Percentiles rank a stretch among this genome's conserved stretches.
Conservation (phyloP, 129 eudicot genomes). For the Smallanthus sonchifolius region DNA sequence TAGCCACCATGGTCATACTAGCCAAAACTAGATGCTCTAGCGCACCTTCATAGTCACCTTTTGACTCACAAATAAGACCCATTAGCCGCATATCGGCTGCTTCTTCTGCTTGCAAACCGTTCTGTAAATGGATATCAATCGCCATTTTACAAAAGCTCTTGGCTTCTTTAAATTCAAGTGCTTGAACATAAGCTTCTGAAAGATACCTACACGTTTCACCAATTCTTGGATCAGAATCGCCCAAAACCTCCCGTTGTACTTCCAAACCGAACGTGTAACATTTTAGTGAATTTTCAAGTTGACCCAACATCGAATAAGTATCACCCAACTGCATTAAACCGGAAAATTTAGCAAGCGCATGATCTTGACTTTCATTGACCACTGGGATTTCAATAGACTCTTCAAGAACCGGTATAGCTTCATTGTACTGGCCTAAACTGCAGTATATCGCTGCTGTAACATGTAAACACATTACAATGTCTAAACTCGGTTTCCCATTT, state of each 20-base stretch:
- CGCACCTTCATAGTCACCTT: slow-evolving; percentile 75
- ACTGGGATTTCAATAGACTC: slow-evolving; percentile 53
- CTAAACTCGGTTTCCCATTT: slow-evolving; percentile 61
- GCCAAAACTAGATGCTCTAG: slow-evolving; percentile 82
- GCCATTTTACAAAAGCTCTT: slow-evolving; percentile 59
- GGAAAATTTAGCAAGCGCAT: slow-evolving; percentile 81
- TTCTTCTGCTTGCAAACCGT: slow-evolving; percentile 49
- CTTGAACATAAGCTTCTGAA: slow-evolving; percentile 79
- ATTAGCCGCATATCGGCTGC: slow-evolving; percentile 75
- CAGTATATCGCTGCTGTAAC: slow-evolving; percentile 72
- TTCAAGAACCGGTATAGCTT: slow-evolving; percentile 62
- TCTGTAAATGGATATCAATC: slow-evolving; percentile 63
- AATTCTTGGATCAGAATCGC: slow-evolving; percentile 61
- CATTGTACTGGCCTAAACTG: slow-evolving; percentile 54
- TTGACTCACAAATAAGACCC: slow-evolving; percentile 69
- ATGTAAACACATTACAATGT: slow-evolving; percentile 66
- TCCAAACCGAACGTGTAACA: slow-evolving; percentile 59
- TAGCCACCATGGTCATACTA: slow-evolving; percentile 86
- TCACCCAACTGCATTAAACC: slow-evolving; percentile 87
- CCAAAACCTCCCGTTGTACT: slow-evolving; percentile 50
- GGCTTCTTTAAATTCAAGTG: slow-evolving; percentile 64
- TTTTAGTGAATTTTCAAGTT: slow-evolving; percentile 55
- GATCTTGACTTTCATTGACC: slow-evolving; percentile 58
- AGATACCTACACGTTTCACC: slow-evolving; percentile 77
- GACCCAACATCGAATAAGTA: slow-evolving; percentile 80